Evolutionary conservation across 2,329 filamentous ascomycete species (phyloP).

Genomic region (Neofusicoccum kwambonambiense): DNA sequence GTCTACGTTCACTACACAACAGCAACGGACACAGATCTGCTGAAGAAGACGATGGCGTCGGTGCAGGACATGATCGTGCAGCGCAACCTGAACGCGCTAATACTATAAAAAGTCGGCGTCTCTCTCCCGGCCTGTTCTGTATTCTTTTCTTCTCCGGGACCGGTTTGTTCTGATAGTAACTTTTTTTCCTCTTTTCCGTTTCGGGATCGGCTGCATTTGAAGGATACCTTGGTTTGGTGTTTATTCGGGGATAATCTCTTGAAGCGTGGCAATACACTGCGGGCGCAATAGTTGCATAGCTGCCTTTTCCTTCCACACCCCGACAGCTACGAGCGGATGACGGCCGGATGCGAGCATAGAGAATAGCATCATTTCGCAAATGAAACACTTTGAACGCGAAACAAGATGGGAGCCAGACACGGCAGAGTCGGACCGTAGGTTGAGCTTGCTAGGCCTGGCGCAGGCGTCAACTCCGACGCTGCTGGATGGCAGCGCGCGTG

Average conservation of each 20-base stretch:
- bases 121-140: background rate
- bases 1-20: slow-evolving; percentile 55
- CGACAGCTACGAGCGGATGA: slow-evolving; percentile 6
- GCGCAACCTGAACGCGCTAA: slow-evolving; percentile 51
- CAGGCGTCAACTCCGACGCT: background rate
- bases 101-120: slow-evolving; percentile 27
- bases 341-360: slow-evolving; percentile 8
- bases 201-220: slow-evolving; percentile 14
- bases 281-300: slow-evolving; percentile 17
- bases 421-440: background rate
- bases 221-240: slow-evolving; percentile 19
- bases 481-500: background rate
- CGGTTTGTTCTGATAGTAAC: background rate
- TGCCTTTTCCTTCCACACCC: slow-evolving; percentile 9
- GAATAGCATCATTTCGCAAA: background rate
- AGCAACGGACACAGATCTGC: slow-evolving; percentile 51
- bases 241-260: slow-evolving; percentile 1
- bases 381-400: background rate
- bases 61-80: slow-evolving; percentile 57
- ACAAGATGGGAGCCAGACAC: background rate
- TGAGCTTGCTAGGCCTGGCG: no score
- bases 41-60: slow-evolving; percentile 58
- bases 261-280: slow-evolving; percentile 3
- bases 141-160: slow-evolving; percentile 16
- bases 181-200: background rate